phyloP scores from a whole-genome alignment of 331 rosid species.

The Pyrus hybrid region DNA sequence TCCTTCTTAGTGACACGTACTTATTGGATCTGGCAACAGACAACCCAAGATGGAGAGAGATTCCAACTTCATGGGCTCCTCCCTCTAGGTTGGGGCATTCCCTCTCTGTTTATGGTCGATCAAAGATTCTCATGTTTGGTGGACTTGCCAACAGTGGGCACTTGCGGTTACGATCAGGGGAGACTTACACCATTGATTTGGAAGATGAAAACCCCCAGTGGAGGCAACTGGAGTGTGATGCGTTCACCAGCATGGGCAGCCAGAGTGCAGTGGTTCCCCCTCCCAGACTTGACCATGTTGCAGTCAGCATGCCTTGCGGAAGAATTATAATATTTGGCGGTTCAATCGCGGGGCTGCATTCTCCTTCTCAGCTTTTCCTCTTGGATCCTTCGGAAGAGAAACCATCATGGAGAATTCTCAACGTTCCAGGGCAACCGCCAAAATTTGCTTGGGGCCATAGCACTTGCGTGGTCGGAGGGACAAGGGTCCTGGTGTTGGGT shows the following conservation, averaged over 20 bases:
- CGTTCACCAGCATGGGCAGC: slow-evolving; percentile 59
- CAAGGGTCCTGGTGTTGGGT: slow-evolving; percentile 86
- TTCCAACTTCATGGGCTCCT: slow-evolving; percentile 81
- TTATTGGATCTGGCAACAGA: slow-evolving; percentile 66
- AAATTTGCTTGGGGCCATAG: slow-evolving; percentile 98
- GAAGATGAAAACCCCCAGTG: slow-evolving; percentile 77
- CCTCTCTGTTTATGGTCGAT: slow-evolving; percentile 79
- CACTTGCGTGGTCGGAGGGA: slow-evolving; percentile 96
- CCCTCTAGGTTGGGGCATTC: slow-evolving; percentile 95
- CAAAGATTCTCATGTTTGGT: slow-evolving; percentile 91
- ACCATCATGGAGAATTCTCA: slow-evolving; percentile 94
- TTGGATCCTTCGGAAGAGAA: slow-evolving; percentile 96
- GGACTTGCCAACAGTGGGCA: slow-evolving; percentile 97
- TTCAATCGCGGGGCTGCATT: slow-evolving; percentile 90
- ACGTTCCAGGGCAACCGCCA: slow-evolving; percentile 91
- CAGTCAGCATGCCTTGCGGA: slow-evolving; percentile 99
- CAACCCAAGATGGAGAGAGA: slow-evolving; percentile 85
- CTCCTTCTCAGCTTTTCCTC: slow-evolving; percentile 96
- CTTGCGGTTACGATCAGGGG: slow-evolving; percentile 75
- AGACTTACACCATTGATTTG: slow-evolving; percentile 80
- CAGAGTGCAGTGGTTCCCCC: slow-evolving; percentile 88
- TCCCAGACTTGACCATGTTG: slow-evolving; percentile 92
- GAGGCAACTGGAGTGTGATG: slow-evolving; percentile 78
- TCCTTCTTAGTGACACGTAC: slow-evolving; percentile 82
- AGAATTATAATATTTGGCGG: slow-evolving; percentile 94